phyloP scores from a whole-genome alignment of 2,329 filamentous ascomycete genomes.

The Madurella mycetomatis region DNA sequence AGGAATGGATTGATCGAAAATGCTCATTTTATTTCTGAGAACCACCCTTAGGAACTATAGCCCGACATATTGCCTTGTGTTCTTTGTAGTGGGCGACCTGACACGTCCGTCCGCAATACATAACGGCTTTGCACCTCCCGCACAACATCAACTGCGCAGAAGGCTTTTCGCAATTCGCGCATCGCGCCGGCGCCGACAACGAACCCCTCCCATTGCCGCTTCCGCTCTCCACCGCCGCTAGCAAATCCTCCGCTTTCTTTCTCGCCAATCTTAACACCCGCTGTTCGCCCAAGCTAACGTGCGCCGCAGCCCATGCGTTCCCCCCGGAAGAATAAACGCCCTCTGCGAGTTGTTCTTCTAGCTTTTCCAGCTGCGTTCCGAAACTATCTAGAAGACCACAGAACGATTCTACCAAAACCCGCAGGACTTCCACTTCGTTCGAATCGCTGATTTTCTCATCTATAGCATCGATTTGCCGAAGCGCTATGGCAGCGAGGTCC shows the following conservation, averaged over 20 bases:
- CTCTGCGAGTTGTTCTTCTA: conserved; percentile 31
- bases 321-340: conserved; percentile 30
- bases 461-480: conserved; percentile 19
- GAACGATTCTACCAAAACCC: conserved; percentile 32
- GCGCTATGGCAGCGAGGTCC: conserved; percentile 26
- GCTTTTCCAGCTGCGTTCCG: conserved; percentile 29
- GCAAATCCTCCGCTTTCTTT: conserved; percentile 31
- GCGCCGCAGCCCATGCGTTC: conserved; percentile 35
- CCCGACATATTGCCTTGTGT: conserved; percentile 29
- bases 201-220: conserved; percentile 6
- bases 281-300: conserved; percentile 29
- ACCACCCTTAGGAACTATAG: background rate
- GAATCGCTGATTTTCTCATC: conserved; percentile 29
- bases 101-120: conserved; percentile 31
- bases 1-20: background rate
- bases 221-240: conserved; percentile 18
- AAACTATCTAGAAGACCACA: conserved; percentile 29
- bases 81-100: conserved; percentile 32
- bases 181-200: background rate
- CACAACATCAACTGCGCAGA: conserved; percentile 30
- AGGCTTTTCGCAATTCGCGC: conserved; percentile 29
- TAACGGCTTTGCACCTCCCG: conserved; percentile 31
- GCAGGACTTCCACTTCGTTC: conserved; percentile 32
- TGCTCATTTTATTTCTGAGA: background rate
- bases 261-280: conserved; percentile 31